Evolutionary conservation across 305 asterid species (phyloP).

Genomic region (Fraxinus albicans): DNA sequence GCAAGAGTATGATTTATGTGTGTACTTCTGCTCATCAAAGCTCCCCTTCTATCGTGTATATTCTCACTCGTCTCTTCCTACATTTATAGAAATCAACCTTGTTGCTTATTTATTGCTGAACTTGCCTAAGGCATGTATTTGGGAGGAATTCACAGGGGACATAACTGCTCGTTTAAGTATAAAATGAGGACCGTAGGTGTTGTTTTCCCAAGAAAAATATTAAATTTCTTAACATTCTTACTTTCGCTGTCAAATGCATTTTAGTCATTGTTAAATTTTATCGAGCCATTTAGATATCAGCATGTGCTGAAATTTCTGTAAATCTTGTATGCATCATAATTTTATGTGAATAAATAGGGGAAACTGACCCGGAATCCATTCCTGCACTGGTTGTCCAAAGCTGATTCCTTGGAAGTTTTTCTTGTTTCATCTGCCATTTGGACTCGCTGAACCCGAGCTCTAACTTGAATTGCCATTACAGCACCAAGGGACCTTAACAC

Average conservation of each 20-base stretch:
- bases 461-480: conserved; percentile 62
- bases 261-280: neutral
- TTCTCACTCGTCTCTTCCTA: conserved; percentile 40
- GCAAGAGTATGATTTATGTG: conserved; percentile 21
- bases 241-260: conserved; percentile 2
- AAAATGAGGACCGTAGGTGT: neutral
- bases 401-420: conserved; percentile 27
- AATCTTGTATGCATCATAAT: neutral
- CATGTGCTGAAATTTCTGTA: neutral
- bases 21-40: conserved; percentile 43
- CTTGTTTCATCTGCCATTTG: conserved; percentile 51
- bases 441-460: conserved; percentile 62
- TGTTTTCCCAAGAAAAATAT: neutral
- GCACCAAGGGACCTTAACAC: conserved; percentile 60
- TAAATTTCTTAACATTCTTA: neutral
- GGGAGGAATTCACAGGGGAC: neutral
- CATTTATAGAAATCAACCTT: conserved; percentile 14
- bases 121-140: neutral
- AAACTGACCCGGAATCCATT: conserved; percentile 34
- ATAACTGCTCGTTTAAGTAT: neutral
- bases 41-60: conserved; percentile 28
- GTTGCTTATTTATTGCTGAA: neutral
- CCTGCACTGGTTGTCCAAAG: conserved; percentile 28
- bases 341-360: neutral
- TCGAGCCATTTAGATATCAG: neutral